Conservation (phyloP, 768 basidiomycete species). For the Pulveroboletus sp. region DNA sequence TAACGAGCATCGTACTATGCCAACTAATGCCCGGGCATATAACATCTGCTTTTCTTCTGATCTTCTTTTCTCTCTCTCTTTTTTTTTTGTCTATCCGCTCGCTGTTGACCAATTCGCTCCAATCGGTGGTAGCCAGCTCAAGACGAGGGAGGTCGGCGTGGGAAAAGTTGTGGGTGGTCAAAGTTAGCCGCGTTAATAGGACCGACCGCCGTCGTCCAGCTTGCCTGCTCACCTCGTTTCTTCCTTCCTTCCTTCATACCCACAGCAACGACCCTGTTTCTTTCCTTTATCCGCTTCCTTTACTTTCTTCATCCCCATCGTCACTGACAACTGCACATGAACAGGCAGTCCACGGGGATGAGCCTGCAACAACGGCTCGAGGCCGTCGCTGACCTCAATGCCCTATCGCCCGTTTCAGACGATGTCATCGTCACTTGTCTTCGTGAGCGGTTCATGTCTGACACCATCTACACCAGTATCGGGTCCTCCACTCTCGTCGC, state of each 20-base stretch:
- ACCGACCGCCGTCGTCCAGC: constrained; percentile 14
- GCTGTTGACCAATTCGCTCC: neutral
- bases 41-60: no score
- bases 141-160: constrained; percentile 15
- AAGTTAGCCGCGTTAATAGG: constrained; percentile 26
- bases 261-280: constrained; percentile 5
- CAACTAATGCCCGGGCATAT: no score
- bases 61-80: neutral
- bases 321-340: constrained; percentile 21
- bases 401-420: constrained; percentile 66
- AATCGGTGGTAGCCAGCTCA: neutral
- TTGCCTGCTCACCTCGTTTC: constrained; percentile 17
- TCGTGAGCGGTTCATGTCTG: constrained; percentile 81
- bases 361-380: constrained; percentile 66
- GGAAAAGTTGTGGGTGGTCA: constrained; percentile 11
- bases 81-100: neutral
- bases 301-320: neutral
- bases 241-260: constrained; percentile 8
- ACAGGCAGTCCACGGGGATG: constrained; percentile 43
- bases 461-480: constrained; percentile 73
- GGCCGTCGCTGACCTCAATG: constrained; percentile 63
- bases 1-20: no score
- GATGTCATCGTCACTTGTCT: constrained; percentile 82
- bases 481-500: constrained; percentile 74
- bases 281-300: neutral